These are phyloP conservation scores for Dendrobium huoshanense DNA, from an alignment of 106 monocot genomes.

Conservation along the genomic window DNA sequence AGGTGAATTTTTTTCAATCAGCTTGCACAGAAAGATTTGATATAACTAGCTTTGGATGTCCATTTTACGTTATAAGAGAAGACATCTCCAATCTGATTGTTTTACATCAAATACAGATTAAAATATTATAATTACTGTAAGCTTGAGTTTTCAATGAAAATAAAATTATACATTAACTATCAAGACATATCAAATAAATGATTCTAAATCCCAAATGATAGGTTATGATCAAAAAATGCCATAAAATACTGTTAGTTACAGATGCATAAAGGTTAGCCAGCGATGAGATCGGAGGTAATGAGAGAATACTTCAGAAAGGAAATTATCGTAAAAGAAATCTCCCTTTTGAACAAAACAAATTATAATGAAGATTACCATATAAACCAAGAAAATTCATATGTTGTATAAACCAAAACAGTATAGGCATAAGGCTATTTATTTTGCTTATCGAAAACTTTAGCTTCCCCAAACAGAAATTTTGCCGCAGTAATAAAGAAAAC, in stretches of 20 bases:
- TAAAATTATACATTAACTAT: not conserved
- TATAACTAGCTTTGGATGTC: not conserved
- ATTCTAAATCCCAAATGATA: not conserved
- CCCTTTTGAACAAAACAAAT: not conserved
- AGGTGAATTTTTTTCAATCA: not conserved
- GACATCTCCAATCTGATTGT: not conserved
- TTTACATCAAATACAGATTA: not conserved
- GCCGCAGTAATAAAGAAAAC: not conserved
- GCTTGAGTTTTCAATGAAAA: not conserved
- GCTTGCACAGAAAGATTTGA: not conserved
- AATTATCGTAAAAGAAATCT: not conserved
- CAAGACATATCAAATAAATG: not conserved
- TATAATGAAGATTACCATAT: not conserved
- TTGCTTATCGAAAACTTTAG: not conserved
- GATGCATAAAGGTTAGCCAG: not conserved
- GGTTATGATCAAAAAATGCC: not conserved
- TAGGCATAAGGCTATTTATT: not conserved
- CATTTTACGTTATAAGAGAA: not conserved
- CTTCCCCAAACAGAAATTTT: not conserved
- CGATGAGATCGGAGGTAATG: not conserved
- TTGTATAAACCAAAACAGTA: not conserved
- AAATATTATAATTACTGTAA: not conserved
- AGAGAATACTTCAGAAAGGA: not conserved
- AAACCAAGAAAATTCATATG: not conserved
- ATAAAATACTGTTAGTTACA: not conserved